phyloP scores from a whole-genome alignment of 2,329 filamentous ascomycete genomes.

The Simplicillium aogashimaense region DNA sequence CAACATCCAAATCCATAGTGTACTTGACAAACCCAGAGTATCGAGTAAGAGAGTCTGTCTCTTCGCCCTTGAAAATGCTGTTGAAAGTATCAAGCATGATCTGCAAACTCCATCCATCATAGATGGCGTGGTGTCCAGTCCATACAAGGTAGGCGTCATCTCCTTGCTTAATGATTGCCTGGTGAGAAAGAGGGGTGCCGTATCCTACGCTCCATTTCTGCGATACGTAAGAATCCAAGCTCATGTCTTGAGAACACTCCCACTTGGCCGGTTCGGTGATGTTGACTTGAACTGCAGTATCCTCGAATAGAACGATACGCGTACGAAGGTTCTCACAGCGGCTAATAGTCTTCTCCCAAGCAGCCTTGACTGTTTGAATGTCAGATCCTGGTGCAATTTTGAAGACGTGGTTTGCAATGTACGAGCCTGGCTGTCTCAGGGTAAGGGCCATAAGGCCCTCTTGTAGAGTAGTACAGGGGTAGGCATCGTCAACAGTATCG shows the following conservation, averaged over 20 bases:
- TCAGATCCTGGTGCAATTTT: slow-evolving; percentile 10
- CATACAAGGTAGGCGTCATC: slow-evolving; percentile 1
- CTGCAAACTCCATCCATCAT: slow-evolving; percentile 10
- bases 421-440: slow-evolving; percentile 17
- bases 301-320: slow-evolving; percentile 5
- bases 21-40: slow-evolving; percentile 5
- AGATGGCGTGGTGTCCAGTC: slow-evolving; percentile 11
- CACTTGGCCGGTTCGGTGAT: slow-evolving; percentile 4
- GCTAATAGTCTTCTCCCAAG: slow-evolving; percentile 11
- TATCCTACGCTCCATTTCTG: background rate
- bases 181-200: background rate
- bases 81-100: slow-evolving; percentile 3
- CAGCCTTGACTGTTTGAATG: slow-evolving; percentile 12
- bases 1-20: background rate
- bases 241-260: background rate
- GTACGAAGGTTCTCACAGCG: slow-evolving; percentile 5
- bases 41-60: background rate
- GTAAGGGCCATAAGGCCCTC: slow-evolving; percentile 23
- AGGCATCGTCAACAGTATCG: slow-evolving; percentile 3
- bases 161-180: background rate
- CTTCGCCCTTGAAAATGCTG: background rate
- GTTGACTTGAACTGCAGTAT: slow-evolving; percentile 4
- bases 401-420: slow-evolving; percentile 18
- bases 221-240: background rate
- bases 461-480: slow-evolving; percentile 6